Percentiles rank a stretch among this genome's conserved stretches.
Conservation (phyloP, 1,284 basidiomycete species). For the Coniophora puteana region DNA sequence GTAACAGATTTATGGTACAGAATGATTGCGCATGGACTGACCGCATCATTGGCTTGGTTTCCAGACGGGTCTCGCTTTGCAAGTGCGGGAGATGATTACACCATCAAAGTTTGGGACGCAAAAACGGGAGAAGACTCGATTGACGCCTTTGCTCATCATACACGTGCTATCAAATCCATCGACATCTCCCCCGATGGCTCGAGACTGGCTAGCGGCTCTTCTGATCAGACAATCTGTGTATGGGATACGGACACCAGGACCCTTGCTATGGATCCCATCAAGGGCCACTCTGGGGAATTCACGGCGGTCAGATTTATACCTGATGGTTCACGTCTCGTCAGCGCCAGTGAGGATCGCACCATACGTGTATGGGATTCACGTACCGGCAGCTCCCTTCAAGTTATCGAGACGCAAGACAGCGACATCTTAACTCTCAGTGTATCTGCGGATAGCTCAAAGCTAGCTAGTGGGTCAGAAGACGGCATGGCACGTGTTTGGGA, state of each 20-base stretch:
- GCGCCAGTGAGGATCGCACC: too few relatives aligned
- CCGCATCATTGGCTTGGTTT: neutral
- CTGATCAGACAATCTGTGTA: constrained; percentile 3
- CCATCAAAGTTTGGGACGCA: constrained; percentile 1
- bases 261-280: constrained; percentile 2
- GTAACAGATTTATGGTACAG: too few relatives aligned
- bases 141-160: neutral
- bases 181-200: too few relatives aligned
- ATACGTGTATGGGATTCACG: too few relatives aligned
- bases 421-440: too few relatives aligned
- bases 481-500: too few relatives aligned
- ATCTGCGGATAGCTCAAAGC: too few relatives aligned
- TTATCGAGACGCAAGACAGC: too few relatives aligned
- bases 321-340: constrained; percentile 16
- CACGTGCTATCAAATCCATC: neutral
- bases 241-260: constrained; percentile 3
- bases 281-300: constrained; percentile 10
- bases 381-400: too few relatives aligned
- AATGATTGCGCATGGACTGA: too few relatives aligned
- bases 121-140: neutral
- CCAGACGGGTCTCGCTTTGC: neutral
- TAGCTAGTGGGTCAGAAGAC: too few relatives aligned
- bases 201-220: too few relatives aligned
- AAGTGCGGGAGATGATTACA: neutral
- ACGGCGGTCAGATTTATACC: constrained; percentile 16